Base-by-base conservation (phyloP, 1,284 basidiomycete genomes). In the Trichosporon sp. region DNA sequence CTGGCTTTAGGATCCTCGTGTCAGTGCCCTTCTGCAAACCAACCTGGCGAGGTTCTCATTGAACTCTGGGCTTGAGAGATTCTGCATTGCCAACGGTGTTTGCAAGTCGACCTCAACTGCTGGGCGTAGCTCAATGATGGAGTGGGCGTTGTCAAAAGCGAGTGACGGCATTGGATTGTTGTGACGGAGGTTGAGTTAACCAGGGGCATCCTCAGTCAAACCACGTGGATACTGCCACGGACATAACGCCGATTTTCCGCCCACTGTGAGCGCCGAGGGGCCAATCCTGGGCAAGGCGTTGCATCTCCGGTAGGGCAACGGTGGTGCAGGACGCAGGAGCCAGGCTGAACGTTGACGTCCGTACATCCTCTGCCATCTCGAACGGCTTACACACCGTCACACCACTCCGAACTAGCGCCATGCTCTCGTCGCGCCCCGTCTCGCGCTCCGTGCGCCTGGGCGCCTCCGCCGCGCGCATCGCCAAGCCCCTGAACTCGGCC, bases 391-490 rank as follows among this genome's bases (percentile, higher is more conserved):
- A 10, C 51, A 16, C 51, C 51, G 19, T 35, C 59, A 32, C 31
- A 11, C 59, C 32, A 63, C 31, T 35, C 31, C 59, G 31, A 63
- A 32, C 59, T n/a, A 32, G 59, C 59, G 59, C 16, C 16, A 63
- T 63, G 59, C 59, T 63, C 59, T 35, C 59, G 59, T 63, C 59
- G 59, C 59, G 59, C 59, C 59, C 59, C 59, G 31, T 63, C 31
- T 63, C 59, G 59, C 59, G 59, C 59, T 37, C 59, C 59, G 32
- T 63, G 59, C 59, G 59, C 59, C 16, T 63, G 59, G 59, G 59
- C 59, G 59, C 59, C 16, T 63, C 59, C 11, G 59, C 59, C 11
- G 59, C 59, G 31, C 59, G 59, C 31, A 35, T 63, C 59, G 59
- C 59, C 21, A 35, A 63, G 59, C 59, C 59, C 32, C 59, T 63